These are phyloP conservation scores for Luffa acutangula DNA, from an alignment of 306 rosid species.

Conservation along the genomic window DNA sequence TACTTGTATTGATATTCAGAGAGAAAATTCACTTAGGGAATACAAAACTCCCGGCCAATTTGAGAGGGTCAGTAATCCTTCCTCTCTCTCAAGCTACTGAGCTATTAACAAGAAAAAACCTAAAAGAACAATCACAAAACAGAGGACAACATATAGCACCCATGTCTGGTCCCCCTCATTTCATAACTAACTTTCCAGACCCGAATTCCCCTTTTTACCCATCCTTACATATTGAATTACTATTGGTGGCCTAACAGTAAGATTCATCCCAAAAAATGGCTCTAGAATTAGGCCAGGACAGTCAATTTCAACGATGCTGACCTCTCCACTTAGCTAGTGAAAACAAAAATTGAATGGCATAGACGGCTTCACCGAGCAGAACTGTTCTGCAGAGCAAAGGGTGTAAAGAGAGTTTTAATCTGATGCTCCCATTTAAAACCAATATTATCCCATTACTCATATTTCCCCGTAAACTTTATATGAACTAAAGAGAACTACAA, in stretches of 20 bases:
- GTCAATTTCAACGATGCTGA: neutral
- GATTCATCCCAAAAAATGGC: neutral
- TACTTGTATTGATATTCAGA: no score
- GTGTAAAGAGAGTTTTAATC: neutral
- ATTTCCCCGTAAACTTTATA: neutral
- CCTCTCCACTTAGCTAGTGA: neutral
- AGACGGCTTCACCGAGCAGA: neutral
- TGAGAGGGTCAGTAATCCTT: no score
- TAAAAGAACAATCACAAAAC: no score
- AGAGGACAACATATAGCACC: no score
- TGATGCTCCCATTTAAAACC: neutral
- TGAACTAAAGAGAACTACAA: neutral
- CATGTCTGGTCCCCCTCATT: no score
- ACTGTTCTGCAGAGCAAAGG: neutral
- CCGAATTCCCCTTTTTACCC: no score
- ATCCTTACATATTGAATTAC: no score
- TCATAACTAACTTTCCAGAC: no score
- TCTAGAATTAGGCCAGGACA: neutral
- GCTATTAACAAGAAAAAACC: no score
- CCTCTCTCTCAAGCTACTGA: no score
- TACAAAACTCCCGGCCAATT: no score
- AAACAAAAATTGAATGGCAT: neutral
- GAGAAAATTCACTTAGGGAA: no score
- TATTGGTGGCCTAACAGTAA: neutral
- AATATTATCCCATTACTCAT: neutral